These are phyloP conservation scores for Talaromyces sp. DNA, from an alignment of 2,329 filamentous ascomycete species.

Conservation along the genomic window DNA sequence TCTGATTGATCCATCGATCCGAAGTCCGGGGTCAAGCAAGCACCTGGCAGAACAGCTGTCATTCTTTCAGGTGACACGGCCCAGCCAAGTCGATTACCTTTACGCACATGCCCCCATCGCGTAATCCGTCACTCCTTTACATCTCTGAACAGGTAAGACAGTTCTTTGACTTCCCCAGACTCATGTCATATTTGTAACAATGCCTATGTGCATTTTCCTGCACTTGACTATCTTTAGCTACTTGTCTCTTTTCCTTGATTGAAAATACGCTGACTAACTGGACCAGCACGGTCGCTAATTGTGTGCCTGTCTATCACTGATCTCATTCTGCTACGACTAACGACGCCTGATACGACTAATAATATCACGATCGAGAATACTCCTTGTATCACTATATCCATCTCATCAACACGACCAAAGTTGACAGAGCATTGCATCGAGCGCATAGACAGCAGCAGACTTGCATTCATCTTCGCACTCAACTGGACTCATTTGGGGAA, in stretches of 20 bases:
- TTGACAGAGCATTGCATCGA: slow-evolving; percentile 8
- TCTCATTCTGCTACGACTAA: slow-evolving; percentile 21
- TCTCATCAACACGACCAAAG: neutral
- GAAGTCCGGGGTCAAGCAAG: neutral
- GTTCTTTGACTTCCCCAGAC: slow-evolving; percentile 6
- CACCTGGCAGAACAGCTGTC: neutral
- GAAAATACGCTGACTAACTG: neutral
- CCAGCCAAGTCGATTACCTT: neutral
- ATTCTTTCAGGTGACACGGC: slow-evolving; percentile 3
- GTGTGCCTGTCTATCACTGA: slow-evolving; percentile 20
- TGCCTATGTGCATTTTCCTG: neutral
- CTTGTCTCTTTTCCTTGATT: neutral
- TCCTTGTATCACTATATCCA: slow-evolving; percentile 17
- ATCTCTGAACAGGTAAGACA: slow-evolving; percentile 30
- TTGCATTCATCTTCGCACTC: slow-evolving; percentile 3
- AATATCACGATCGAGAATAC: slow-evolving; percentile 12
- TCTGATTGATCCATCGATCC: neutral
- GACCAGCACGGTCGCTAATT: slow-evolving; percentile 25
- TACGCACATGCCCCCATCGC: slow-evolving; percentile 16
- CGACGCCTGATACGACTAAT: slow-evolving; percentile 18
- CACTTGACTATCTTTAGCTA: neutral
- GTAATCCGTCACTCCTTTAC: slow-evolving; percentile 31
- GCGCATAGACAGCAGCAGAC: slow-evolving; percentile 14
- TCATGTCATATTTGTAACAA: neutral
- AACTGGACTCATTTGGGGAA: neutral